A percentile compares a stretch with the other conserved stretches of the same genome.
phyloP scores from a whole-genome alignment of 345 rosid species.

The Linum tenue region DNA sequence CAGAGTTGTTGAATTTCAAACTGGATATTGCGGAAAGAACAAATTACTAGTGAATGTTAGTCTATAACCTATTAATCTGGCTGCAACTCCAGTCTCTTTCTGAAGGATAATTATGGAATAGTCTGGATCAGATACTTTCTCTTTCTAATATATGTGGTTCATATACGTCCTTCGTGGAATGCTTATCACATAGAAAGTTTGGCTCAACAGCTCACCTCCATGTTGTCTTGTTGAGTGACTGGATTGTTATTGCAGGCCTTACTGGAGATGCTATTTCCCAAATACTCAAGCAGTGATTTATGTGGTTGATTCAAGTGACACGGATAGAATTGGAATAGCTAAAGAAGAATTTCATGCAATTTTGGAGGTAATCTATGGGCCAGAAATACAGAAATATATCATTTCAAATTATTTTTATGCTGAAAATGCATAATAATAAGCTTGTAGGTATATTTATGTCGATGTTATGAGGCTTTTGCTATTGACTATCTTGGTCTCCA shows the following conservation, averaged over 20 bases:
- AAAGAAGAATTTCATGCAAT: conserved; percentile 80
- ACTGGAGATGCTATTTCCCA: conserved; percentile 84
- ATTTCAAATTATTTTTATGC: no score
- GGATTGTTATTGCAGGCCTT: conserved; percentile 41
- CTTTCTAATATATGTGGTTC: background rate
- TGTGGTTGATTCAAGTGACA: conserved; percentile 75
- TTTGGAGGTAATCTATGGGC: conserved; percentile 41
- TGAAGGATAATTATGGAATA: background rate
- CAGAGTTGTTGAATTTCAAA: no score
- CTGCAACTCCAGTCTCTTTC: no score
- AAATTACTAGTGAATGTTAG: no score
- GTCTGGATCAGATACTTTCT: background rate
- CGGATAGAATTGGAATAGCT: conserved; percentile 57
- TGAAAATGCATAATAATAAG: no score
- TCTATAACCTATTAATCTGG: no score
- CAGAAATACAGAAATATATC: no score
- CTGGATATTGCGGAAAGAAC: no score
- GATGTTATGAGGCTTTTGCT: no score
- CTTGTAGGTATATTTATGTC: no score
- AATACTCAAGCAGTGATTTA: conserved; percentile 72
- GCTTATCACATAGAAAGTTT: no score
- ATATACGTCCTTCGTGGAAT: background rate
- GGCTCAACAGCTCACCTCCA: conserved; percentile 7
- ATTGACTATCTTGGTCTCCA: no score
- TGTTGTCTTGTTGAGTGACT: background rate